Evolutionary conservation across 2,329 filamentous ascomycete species (phyloP).

Genomic region (Phialophora macrospora): DNA sequence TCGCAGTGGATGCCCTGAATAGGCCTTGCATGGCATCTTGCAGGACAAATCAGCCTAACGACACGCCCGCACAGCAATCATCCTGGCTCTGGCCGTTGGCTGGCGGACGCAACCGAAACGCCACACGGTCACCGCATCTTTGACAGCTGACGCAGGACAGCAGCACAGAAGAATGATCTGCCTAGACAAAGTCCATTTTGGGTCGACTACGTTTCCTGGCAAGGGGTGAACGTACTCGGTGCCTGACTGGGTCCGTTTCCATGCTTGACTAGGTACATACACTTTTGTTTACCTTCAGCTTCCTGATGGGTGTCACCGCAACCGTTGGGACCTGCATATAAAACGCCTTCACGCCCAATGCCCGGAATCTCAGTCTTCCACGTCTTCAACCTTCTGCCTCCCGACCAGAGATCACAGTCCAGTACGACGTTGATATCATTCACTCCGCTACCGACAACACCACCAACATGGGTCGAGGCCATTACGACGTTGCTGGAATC

Average conservation of each 20-base stretch:
- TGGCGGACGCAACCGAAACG: conserved; percentile 14
- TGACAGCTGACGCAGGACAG: conserved; percentile 30
- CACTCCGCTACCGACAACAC: not conserved
- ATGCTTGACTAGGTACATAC: not conserved
- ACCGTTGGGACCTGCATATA: conserved; percentile 27
- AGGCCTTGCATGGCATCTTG: conserved; percentile 27
- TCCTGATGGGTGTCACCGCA: conserved; percentile 16
- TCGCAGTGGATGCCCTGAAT: conserved; percentile 5
- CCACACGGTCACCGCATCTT: conserved; percentile 35
- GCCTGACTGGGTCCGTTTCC: conserved; percentile 15
- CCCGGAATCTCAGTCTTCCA: not conserved
- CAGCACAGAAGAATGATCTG: conserved; percentile 20
- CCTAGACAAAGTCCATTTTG: conserved; percentile 8
- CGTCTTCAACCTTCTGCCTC: not conserved
- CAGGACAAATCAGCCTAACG: conserved; percentile 16
- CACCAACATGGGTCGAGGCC: conserved; percentile 38
- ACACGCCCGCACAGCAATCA: not conserved
- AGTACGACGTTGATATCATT: not conserved
- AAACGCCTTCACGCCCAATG: conserved; percentile 12
- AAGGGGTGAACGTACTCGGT: conserved; percentile 10
- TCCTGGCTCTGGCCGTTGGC: conserved; percentile 17
- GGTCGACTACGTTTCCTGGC: conserved; percentile 14
- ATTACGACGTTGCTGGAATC: conserved; percentile 39
- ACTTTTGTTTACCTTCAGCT: conserved; percentile 5
- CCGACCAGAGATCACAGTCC: not conserved